Evolutionary conservation across 1,284 basidiomycete genomes (phyloP), one percentile per base, ranked within the genome.

Genomic region (Cutaneotrichosporon sp.): DNA sequence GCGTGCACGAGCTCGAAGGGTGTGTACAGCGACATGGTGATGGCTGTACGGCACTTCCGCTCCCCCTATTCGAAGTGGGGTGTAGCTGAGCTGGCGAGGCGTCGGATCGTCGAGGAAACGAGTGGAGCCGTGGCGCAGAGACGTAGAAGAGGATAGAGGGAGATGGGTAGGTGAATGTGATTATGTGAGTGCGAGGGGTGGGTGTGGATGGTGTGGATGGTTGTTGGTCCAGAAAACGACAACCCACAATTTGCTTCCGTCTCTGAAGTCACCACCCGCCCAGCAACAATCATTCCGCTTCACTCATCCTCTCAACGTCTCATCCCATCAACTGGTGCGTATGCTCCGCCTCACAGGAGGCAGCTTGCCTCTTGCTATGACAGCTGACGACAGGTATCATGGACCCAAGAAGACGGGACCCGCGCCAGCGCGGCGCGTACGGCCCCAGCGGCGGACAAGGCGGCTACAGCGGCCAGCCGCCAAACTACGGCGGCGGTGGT

Each of bases 1-100:
- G 74, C 74, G 67, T 78, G 76, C 11, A 75, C 69, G 47, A 76
- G 71, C 61, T 71, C 68, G 49, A 73, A 70, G 38, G 77, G 74
- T 42, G 72, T 68, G 62, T 70, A 78, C 34, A 65, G 46, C 56
- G 67, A 68, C 67, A 68, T 69, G 57, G 30, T 40, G 53, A 40
- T 36, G 18, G 50, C 47, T 50, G 40, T 26, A 31, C 40, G 31
- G 31, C 26, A 38, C 21, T 51, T 63, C 55, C 55, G 55, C 55
- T 56, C 55, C 55, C 55, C 55, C 14, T 14, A n/a, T 30, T 56
- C 21, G 34, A 14, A 32, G 18, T 16, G 42, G 18, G 18, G 18
- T 46, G 18, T 46, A n/a, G 42, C 42, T 46, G 42, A n/a, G 18
- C 42, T 18, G 40, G 14, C 7, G 18, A 18, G 18, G 42, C 18